Conservation (phyloP, 1,284 basidiomycete species). For the Pseudozyma sp. region DNA sequence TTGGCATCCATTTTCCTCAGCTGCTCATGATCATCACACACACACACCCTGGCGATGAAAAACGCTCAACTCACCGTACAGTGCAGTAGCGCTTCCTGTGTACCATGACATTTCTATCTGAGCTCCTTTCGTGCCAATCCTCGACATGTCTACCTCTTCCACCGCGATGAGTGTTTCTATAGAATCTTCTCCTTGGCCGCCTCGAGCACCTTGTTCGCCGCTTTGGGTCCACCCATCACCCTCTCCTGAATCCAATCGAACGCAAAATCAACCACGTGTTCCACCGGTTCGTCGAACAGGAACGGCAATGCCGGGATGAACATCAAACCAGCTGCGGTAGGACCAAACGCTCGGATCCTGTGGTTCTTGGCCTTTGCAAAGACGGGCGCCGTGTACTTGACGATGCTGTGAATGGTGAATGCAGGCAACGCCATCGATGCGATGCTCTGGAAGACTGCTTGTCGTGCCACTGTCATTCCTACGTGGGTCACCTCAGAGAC, state of each 20-base stretch:
- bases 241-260: conserved; percentile 71
- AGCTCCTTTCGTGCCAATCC: background rate
- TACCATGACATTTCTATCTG: no score
- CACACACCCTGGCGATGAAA: background rate
- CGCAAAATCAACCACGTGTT: conserved; percentile 70
- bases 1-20: no score
- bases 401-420: conserved; percentile 65
- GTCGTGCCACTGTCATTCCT: conserved; percentile 54
- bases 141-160: background rate
- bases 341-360: conserved; percentile 80
- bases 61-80: no score
- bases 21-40: background rate
- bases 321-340: conserved; percentile 78
- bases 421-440: conserved; percentile 63
- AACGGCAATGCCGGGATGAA: conserved; percentile 63
- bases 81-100: no score
- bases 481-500: conserved; percentile 47
- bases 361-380: conserved; percentile 77
- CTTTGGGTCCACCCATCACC: conserved; percentile 19
- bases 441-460: conserved; percentile 65
- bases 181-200: conserved; percentile 44
- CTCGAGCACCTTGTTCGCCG: conserved; percentile 28
- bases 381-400: conserved; percentile 77
- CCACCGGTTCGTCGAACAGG: conserved; percentile 69
- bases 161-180: background rate